Base-by-base conservation (phyloP, 768 basidiomycete genomes). In the Amanita fuliginea region DNA sequence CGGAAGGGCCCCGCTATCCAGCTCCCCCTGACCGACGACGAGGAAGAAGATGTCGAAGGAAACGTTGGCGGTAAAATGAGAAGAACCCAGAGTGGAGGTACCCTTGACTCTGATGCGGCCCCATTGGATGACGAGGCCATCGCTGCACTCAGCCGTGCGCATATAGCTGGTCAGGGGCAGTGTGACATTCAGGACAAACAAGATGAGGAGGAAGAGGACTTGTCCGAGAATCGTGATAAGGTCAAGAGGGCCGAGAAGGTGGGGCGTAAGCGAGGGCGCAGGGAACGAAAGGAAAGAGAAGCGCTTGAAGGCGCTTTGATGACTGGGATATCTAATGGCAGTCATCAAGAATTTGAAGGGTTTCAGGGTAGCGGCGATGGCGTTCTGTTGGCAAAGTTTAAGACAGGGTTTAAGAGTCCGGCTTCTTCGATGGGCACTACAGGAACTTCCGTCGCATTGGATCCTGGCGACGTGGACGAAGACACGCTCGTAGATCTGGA, bases 71-170 rank as follows among this genome's bases (percentile, higher is more conserved):
- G 14, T 34, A 26, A 1, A n/a, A 40, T 33, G 5, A 30, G 48
- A 14, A 33, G 41, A n/a, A 49, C 26, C 1, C 26, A 33, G 16
- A 49, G 40, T 19, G 48, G 41, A 6, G 40, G 26, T 6, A 49
- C 48, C 16, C 41, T 49, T n/a, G 48, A 49, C 14, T 49, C 48
- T 28, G 48, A 49, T 42, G 41, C 48, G 3, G n/a, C 41, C 4
- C 48, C 40, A 7, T 10, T 49, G 40, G 48, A 49, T 18, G 41
- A 49, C 19, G 48, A n/a, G 21, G 39, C 39, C 14, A 49, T 49
- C 35, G 47, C 37, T 9, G 39, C 19, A 9, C 16, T 34, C 22
- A 24, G 48, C 18, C 28, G 41, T 3, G 26, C 46, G 13, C 36
- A 34, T 47, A 44, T 34, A 22, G 32, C n/a, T 24, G 16, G 13